Evolutionary conservation across 371 early-diverging fungal genomes (phyloP).

Genomic region (Lichtheimia ramosa): DNA sequence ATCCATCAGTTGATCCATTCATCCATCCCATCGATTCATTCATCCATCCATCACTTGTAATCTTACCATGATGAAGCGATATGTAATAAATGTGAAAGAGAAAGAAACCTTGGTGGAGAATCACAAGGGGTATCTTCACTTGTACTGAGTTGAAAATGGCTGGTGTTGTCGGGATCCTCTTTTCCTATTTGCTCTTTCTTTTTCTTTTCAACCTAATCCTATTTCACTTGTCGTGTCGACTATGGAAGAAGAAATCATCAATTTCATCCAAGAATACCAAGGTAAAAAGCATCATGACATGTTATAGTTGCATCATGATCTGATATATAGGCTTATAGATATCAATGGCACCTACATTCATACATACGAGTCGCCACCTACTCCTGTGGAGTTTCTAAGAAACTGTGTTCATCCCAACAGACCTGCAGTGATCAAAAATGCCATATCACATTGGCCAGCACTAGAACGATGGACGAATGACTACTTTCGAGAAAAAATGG

Average conservation of each 20-base stretch:
- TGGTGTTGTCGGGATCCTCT: neutral
- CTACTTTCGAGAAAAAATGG: slow-evolving; percentile 52
- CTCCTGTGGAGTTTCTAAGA: slow-evolving; percentile 41
- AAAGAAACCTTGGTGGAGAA: neutral
- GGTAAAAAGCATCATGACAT: slow-evolving; percentile 15
- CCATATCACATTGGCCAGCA: slow-evolving; percentile 64
- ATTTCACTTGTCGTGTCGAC: slow-evolving; percentile 5
- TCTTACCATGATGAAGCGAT: slow-evolving; percentile 11
- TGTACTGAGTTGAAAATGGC: neutral
- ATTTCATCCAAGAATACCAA: slow-evolving; percentile 46
- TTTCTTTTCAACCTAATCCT: slow-evolving; percentile 16
- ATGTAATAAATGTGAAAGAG: slow-evolving; percentile 5
- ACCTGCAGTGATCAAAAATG: slow-evolving; percentile 44
- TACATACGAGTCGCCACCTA: slow-evolving; percentile 30
- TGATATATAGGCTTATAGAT: slow-evolving; percentile 19
- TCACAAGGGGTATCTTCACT: neutral
- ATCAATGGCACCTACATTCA: slow-evolving; percentile 38
- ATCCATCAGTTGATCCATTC: slow-evolving; percentile 14
- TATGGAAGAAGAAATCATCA: slow-evolving; percentile 25
- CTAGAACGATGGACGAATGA: slow-evolving; percentile 60
- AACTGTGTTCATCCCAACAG: slow-evolving; percentile 43
- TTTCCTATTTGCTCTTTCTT: neutral
- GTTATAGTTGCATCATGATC: too few species aligned
- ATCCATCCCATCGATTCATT: slow-evolving; percentile 13
- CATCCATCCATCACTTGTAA: slow-evolving; percentile 8